These are phyloP conservation scores for Blastobotrys proliferans DNA, from an alignment of 1,139 yeast species.

Conservation along the genomic window DNA sequence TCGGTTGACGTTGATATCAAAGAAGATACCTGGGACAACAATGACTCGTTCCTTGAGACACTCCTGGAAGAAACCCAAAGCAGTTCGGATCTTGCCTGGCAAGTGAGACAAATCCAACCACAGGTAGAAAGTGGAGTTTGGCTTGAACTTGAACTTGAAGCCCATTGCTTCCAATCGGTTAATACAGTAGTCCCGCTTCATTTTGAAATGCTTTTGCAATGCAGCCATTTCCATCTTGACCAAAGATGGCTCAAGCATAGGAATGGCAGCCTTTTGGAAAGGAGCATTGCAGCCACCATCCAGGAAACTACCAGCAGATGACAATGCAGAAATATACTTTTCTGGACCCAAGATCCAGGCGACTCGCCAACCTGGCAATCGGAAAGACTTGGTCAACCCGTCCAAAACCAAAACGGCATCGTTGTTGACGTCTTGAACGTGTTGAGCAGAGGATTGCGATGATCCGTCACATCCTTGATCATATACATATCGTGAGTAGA, in stretches of 20 bases:
- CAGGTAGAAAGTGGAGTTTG: constrained; percentile 61
- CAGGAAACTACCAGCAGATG: constrained; percentile 60
- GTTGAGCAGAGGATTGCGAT: constrained; percentile 53
- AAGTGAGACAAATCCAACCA: constrained; percentile 60
- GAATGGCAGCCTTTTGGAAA: constrained; percentile 60
- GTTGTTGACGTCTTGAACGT: constrained; percentile 53
- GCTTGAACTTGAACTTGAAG: constrained; percentile 49
- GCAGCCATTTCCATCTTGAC: constrained; percentile 58
- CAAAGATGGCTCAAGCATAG: constrained; percentile 50
- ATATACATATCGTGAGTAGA: constrained; percentile 60
- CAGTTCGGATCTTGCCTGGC: constrained; percentile 57
- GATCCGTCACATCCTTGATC: constrained; percentile 57
- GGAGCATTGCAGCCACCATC: constrained; percentile 69
- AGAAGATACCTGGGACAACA: constrained; percentile 65
- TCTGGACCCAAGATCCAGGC: constrained; percentile 70
- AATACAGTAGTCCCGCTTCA: constrained; percentile 59
- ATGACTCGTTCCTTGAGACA: constrained; percentile 61
- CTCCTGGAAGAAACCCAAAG: constrained; percentile 66
- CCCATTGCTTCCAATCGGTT: constrained; percentile 54
- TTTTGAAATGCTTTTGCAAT: constrained; percentile 55
- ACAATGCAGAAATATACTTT: constrained; percentile 53
- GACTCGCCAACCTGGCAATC: constrained; percentile 68
- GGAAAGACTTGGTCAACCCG: constrained; percentile 62
- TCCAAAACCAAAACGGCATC: constrained; percentile 63
- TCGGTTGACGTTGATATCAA: constrained; percentile 61